A percentile compares a stretch with the other conserved stretches of the same genome.
Conservation (phyloP, 352 stramenopile genomes). For the Pythium chondricola region DNA sequence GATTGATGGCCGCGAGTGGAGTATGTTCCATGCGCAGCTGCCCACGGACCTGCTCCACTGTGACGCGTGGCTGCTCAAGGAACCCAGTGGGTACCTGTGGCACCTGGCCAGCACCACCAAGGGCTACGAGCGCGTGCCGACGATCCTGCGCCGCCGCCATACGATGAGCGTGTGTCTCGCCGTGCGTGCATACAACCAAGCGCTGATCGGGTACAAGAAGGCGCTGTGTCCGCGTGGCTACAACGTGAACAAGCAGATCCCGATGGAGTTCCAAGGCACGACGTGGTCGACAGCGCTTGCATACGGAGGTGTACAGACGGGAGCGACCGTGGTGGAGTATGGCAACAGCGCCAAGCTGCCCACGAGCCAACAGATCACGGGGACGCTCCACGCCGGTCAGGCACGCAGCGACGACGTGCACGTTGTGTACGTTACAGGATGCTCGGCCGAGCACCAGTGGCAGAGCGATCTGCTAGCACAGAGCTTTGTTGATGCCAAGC, state of each 20-base stretch:
- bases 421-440: conserved; percentile 73
- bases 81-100: conserved; percentile 55
- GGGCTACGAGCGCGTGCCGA: conserved; percentile 71
- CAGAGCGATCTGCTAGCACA: conserved; percentile 64
- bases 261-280: conserved; percentile 43
- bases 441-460: conserved; percentile 57
- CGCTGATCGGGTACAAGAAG: conserved; percentile 44
- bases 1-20: conserved; percentile 73
- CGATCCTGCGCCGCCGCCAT: conserved; percentile 71
- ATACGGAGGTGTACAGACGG: conserved; percentile 20
- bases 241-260: conserved; percentile 63
- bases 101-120: conserved; percentile 64
- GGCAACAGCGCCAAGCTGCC: conserved; percentile 2
- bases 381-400: conserved; percentile 22
- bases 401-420: conserved; percentile 54
- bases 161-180: conserved; percentile 67
- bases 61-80: conserved; percentile 62
- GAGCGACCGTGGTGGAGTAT: conserved; percentile 14
- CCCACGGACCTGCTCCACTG: conserved; percentile 64
- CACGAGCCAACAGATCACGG: background rate
- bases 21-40: conserved; percentile 54
- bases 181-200: conserved; percentile 66
- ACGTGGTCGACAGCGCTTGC: conserved; percentile 44
- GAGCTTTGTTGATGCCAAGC: conserved; percentile 51
- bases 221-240: conserved; percentile 50